These are phyloP conservation scores for Ogataea dorogensis DNA, from an alignment of 805 yeast genomes.

Conservation along the genomic window DNA sequence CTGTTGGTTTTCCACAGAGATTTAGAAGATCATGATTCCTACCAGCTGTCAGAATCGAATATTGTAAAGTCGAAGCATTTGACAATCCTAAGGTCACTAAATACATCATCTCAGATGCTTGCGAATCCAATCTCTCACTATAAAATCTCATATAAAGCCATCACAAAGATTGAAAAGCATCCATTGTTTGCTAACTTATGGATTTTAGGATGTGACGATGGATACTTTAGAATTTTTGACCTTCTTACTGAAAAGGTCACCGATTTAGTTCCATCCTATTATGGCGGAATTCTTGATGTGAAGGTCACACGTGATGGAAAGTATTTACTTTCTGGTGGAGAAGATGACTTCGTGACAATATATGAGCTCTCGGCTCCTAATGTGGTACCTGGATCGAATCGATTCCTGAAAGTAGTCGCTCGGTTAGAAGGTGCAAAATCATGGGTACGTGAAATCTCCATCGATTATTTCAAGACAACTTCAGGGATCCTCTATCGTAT, in stretches of 20 bases:
- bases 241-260: conserved; percentile 40
- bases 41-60: conserved; percentile 15
- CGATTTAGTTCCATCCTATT: conserved; percentile 62
- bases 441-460: conserved; percentile 47
- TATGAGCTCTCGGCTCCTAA: conserved; percentile 34
- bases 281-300: conserved; percentile 58
- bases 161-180: conserved; percentile 47
- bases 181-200: conserved; percentile 41
- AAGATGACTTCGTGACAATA: conserved; percentile 49
- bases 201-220: conserved; percentile 64
- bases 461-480: conserved; percentile 39
- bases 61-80: conserved; percentile 34
- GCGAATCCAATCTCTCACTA: conserved; percentile 57
- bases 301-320: conserved; percentile 48
- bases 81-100: conserved; percentile 29
- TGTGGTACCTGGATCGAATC: conserved; percentile 11
- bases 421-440: conserved; percentile 49
- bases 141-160: conserved; percentile 57
- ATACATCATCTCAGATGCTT: conserved; percentile 2
- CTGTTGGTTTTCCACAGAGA: conserved; percentile 50
- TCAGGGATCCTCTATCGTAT: conserved; percentile 42
- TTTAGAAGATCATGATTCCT: conserved; percentile 44
- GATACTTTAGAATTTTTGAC: conserved; percentile 58
- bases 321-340: conserved; percentile 51
- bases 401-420: conserved; percentile 28